Base-by-base conservation (phyloP, 495 filamentous ascomycete species). In the Xylaria curta region DNA sequence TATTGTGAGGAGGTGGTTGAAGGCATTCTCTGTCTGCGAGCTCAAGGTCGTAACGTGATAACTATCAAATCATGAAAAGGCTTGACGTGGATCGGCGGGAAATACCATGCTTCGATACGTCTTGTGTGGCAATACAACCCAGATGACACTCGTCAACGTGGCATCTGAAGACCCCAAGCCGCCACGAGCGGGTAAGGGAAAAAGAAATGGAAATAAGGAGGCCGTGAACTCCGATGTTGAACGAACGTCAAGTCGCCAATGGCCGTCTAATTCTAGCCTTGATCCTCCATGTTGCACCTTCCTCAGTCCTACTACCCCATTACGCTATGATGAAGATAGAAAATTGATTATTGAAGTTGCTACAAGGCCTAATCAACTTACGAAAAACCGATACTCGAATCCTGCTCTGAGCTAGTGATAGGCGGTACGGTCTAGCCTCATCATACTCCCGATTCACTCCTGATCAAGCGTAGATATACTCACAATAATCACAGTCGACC, bases 111-210 rank as follows among this genome's bases (percentile, higher is more conserved):
- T 64, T 64, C 19, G 59, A 56, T 47, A 56, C 58, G 42, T 31
- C 54, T 40, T 51, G 33, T 61, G 67, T 61, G 56, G 38, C 68
- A 70, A 64, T 70, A 70, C 68, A 64, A 64, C 68, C 59, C 47
- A 70, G 42, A n/a, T 56, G 53, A 56, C 53, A 26, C 31, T 69
- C 68, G 31, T 49, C 68, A 69, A 62, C 31, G 58, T 69, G 68
- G 31, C 56, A 62, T 69, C 31, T 69, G 21, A n/a, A 69, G 10
- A 12, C 17, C 44, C 38, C 56, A 8, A 36, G 59, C 68, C 68
- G 68, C 59, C 42, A 64, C 28, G 0, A 46, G 68, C 68, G 68
- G 68, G 21, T 46, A 54, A 42, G 46, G 58, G 40, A 51, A 69
- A 69, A 64, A 53, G 36, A 26, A 60, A 67, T 42, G 21, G 49